Conservation (phyloP, 139 green algal species). For the Volvox reticuliferus region DNA sequence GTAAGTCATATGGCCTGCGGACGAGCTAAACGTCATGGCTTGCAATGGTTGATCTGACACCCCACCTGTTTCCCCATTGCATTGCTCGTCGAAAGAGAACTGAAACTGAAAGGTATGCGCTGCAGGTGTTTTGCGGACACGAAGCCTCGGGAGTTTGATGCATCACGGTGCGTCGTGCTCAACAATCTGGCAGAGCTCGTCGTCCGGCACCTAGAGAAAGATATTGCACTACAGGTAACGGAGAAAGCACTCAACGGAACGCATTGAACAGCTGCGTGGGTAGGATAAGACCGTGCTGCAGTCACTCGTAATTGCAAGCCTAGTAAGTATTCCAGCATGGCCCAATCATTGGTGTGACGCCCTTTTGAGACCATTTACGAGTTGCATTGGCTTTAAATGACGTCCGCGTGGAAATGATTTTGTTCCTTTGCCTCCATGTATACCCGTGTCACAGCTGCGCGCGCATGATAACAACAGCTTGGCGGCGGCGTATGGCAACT, state of each 20-base stretch:
- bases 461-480: constrained; percentile 53
- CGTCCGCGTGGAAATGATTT: too few relatives aligned
- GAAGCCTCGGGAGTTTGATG: constrained; percentile 67
- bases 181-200: constrained; percentile 86
- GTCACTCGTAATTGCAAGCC: too few relatives aligned
- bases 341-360: too few relatives aligned
- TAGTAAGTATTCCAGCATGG: too few relatives aligned
- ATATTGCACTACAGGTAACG: constrained; percentile 56
- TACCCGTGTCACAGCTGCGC: constrained; percentile 9
- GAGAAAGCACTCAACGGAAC: too few relatives aligned
- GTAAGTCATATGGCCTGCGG: neutral
- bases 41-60: neutral
- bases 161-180: constrained; percentile 72
- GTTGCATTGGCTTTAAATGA: too few relatives aligned
- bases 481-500: constrained; percentile 44
- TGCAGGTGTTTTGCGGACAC: constrained; percentile 77
- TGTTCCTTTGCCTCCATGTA: neutral
- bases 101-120: neutral
- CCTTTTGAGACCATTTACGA: too few relatives aligned
- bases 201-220: constrained; percentile 82
- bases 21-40: neutral
- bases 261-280: too few relatives aligned
- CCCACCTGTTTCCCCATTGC: too few relatives aligned
- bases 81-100: too few relatives aligned
- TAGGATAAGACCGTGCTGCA: too few relatives aligned